Evolutionary conservation across 371 early-diverging fungal species (phyloP), one percentile per base, ranked within the genome.

Genomic region (Lichtheimia ramosa): DNA sequence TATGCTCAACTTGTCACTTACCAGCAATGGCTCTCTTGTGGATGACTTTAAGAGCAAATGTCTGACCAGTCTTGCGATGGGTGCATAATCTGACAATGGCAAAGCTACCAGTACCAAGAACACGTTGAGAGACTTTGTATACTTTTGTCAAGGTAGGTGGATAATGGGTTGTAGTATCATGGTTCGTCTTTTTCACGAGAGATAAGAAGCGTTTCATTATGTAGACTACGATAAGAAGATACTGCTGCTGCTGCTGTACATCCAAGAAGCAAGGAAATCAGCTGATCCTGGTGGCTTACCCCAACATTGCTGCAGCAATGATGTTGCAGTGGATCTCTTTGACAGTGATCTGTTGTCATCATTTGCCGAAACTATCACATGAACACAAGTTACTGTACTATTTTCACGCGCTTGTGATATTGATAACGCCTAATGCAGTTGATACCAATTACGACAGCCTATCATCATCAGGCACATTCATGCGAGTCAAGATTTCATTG

Each of bases 41-140:
- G 56, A 93, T 88, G 61, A 93, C 90, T 68, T 93, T 92, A 48
- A 93, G 81, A 15, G 94, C 94, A 70, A 68, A 91, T 13, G 81
- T 73, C 48, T 86, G 68, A 52, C 85, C 83, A 18, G 84, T 84
- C 2, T 67, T 65, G 18, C 77, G 73, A 56, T 89, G 83, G 23
- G 74, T 73, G 39, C 83, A 86, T 58, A 85, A 75, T 68, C 89
- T 90, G 60, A 93, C 94, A 41, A 91, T 91, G n/a, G 90, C 89
- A 75, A 93, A 93, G 0, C 92, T 90, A 25, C 92, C 94, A 3
- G 82, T 82, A 13, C 85, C 83, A 3, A 85, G 66, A 20, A 76
- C 81, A 51, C 73, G 72, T 53, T 81, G 79, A 0, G 83, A 73
- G 46, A 85, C 64, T 25, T 70, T 71, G 56, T 85, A 85, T 3